Percentiles rank a stretch among this genome's conserved stretches.
Evolutionary conservation across 352 stramenopile genomes (phyloP).

Genomic region (Phytopythium litorale): DNA sequence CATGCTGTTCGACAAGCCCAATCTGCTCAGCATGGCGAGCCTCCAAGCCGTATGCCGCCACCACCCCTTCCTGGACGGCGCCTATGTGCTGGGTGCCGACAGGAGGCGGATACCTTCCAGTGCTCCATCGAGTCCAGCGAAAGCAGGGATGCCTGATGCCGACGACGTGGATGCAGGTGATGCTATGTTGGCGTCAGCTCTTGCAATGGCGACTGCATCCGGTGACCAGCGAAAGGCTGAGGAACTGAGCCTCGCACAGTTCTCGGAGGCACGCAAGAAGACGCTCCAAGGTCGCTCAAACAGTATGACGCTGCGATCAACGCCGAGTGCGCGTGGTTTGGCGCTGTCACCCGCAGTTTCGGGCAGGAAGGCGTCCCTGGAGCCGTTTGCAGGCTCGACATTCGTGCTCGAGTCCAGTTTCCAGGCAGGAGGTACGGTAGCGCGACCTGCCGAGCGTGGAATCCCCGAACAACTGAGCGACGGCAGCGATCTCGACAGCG

Average conservation of each 20-base stretch:
- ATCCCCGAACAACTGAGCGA: slow-evolving; percentile 1
- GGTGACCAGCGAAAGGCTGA: slow-evolving; percentile 11
- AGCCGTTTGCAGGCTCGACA: slow-evolving; percentile 15
- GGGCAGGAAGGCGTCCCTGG: slow-evolving; percentile 4
- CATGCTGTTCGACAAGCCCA: slow-evolving; percentile 35
- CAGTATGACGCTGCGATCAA: slow-evolving; percentile 8
- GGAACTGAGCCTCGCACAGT: slow-evolving; percentile 31
- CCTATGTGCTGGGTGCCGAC: not conserved
- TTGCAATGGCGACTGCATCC: not conserved
- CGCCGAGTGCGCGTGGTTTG: not conserved
- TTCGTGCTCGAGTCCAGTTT: slow-evolving; percentile 21
- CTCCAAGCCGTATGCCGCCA: slow-evolving; percentile 27
- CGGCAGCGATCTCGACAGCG: not conserved
- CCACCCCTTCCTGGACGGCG: slow-evolving; percentile 20
- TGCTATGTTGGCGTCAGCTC: not conserved
- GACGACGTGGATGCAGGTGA: not conserved
- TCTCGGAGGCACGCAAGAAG: slow-evolving; percentile 25
- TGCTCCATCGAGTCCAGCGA: not conserved
- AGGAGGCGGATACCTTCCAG: not conserved
- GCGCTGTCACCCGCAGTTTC: slow-evolving; percentile 12
- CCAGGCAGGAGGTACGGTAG: not conserved
- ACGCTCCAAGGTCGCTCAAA: slow-evolving; percentile 11
- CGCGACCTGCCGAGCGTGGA: not conserved
- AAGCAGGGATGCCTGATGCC: not conserved
- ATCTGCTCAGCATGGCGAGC: slow-evolving; percentile 28